These are phyloP conservation scores for Metarhizium anisopliae DNA, from an alignment of 2,329 filamentous ascomycete genomes.

Conservation along the genomic window DNA sequence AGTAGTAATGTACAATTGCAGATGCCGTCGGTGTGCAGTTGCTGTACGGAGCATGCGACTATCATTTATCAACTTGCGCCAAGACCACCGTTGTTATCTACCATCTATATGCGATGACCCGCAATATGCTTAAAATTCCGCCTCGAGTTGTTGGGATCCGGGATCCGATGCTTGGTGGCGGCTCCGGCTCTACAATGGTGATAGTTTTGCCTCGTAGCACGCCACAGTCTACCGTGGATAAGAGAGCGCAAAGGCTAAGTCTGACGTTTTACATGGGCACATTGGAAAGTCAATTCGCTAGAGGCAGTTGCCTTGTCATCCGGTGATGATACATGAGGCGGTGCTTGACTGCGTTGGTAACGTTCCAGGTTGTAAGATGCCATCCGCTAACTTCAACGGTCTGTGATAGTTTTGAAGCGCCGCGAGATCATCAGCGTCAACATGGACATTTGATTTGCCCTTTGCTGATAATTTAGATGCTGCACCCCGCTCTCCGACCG, in stretches of 20 bases:
- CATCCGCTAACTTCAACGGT: too few species aligned
- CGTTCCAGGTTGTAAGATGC: background rate
- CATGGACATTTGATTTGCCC: too few species aligned
- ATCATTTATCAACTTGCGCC: background rate
- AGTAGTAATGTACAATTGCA: background rate
- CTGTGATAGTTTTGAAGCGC: too few species aligned
- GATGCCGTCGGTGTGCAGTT: background rate
- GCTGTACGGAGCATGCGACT: too few species aligned
- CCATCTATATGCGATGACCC: background rate
- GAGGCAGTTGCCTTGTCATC: too few species aligned
- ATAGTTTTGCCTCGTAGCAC: background rate
- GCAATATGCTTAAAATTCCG: too few species aligned
- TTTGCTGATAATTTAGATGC: too few species aligned
- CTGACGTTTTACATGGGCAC: background rate
- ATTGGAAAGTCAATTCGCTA: background rate
- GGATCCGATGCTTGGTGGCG: background rate
- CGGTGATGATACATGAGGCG: too few species aligned
- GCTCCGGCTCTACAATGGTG: background rate
- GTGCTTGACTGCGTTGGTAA: background rate
- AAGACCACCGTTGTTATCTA: background rate
- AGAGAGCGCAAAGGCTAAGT: background rate
- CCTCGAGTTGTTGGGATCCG: background rate
- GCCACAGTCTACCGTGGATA: background rate
- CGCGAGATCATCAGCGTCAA: too few species aligned
- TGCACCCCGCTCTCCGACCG: too few species aligned